phyloP scores from a whole-genome alignment of 2,329 filamentous ascomycete species.

The Aspergillus pseudotamarii region DNA sequence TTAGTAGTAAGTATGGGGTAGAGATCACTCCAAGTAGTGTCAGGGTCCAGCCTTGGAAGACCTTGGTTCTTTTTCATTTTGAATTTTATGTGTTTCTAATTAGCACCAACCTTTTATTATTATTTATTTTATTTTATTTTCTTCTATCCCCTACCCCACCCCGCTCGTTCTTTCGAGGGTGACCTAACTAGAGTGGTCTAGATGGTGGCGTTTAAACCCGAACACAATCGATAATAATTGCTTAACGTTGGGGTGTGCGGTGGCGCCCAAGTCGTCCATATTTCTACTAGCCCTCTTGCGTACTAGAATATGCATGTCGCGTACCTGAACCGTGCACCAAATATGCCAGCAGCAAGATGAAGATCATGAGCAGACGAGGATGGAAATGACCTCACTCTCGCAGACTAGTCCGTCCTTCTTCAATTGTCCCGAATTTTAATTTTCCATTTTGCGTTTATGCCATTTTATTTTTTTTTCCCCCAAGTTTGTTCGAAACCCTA shows the following conservation, averaged over 20 bases:
- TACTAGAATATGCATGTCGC: slow-evolving; percentile 1
- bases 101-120: background rate
- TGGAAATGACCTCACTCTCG: background rate
- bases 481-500: background rate
- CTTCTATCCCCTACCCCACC: background rate
- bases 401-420: background rate
- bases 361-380: slow-evolving; percentile 15
- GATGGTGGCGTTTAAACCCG: slow-evolving; percentile 17
- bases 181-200: slow-evolving; percentile 7
- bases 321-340: slow-evolving; percentile 20
- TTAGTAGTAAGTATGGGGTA: background rate
- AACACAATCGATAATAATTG: slow-evolving; percentile 16
- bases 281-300: background rate
- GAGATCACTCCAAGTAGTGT: background rate
- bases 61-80: background rate
- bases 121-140: background rate
- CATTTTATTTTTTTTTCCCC: background rate
- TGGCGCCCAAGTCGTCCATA: slow-evolving; percentile 13
- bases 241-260: slow-evolving; percentile 16
- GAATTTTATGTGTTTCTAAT: too few species aligned
- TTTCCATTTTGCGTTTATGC: background rate
- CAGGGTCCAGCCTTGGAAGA: background rate
- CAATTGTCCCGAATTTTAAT: background rate
- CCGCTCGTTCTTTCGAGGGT: background rate
- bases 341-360: slow-evolving; percentile 16